Evolutionary conservation across 352 stramenopile genomes (phyloP).

Genomic region (Phytophthora hybrid): DNA sequence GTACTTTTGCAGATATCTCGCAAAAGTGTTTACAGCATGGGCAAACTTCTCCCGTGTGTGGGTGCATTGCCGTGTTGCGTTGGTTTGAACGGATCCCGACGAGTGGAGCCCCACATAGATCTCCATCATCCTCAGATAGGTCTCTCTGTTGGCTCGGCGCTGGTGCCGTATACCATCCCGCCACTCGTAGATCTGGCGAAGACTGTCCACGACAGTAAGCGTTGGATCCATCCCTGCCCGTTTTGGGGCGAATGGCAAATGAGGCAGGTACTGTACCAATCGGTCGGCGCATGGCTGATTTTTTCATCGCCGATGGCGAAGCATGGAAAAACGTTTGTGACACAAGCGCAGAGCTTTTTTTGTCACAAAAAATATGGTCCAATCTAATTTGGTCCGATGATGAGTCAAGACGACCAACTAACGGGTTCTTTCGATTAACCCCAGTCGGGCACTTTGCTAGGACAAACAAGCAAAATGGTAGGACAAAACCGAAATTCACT

Average conservation of each 20-base stretch:
- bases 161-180: background rate
- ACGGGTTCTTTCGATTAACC: too few species aligned
- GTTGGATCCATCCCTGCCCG: background rate
- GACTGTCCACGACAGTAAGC: background rate
- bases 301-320: too few species aligned
- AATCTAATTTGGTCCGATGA: too few species aligned
- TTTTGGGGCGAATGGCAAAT: background rate
- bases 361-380: too few species aligned
- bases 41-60: background rate
- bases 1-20: background rate
- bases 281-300: too few species aligned
- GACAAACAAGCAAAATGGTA: too few species aligned
- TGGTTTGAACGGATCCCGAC: background rate
- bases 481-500: too few species aligned
- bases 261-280: too few species aligned
- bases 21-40: rapidly evolving
- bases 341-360: too few species aligned
- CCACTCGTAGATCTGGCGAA: background rate
- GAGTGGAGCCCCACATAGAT: background rate
- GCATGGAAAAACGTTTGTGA: too few species aligned
- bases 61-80: background rate
- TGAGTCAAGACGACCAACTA: too few species aligned
- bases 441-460: too few species aligned
- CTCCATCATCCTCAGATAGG: background rate
- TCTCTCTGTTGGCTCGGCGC: background rate